Evolutionary conservation across 2,329 filamentous ascomycete genomes (phyloP), one percentile per base, ranked within the genome.

Genomic region (Ophiostoma pallidulum): DNA sequence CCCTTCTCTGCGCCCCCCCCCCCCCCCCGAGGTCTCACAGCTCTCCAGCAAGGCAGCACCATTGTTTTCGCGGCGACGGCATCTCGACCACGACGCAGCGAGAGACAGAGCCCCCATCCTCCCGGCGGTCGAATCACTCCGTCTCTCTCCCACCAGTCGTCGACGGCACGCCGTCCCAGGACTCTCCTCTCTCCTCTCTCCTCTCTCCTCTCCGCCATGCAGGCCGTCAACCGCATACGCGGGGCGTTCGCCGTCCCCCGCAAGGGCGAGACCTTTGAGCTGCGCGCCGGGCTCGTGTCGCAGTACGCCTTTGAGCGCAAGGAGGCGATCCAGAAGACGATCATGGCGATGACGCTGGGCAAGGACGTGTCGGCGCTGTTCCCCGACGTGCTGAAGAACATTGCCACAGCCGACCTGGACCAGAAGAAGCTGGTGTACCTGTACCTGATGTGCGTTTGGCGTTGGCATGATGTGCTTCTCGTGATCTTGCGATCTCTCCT

Each of bases 341-440:
- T 98, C 71, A 97, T 97, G 90, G 90, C 92, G 64, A 98, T 98
- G 92, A 98, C 92, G 1, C 67, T 98, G 58, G 92, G 92, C 66
- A 98, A 98, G 68, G 92, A 98, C 69, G 92, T 98, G 51, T 98
- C 92, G 46, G 86, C 90, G 48, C 73, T 98, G 54, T 98, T 98
- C 64, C 92, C 92, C 2, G 92, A 98, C 63, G 92, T 98, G 29
- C 73, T 98, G 55, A 98, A 98, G 77, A 98, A 98, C 63, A 98
- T 98, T 66, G 92, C 92, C 50, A 98, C 92, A 1, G 74, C 70
- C 39, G 92, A 98, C 62, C 71, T 98, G 54, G 92, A 98, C 65
- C 92, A 98, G 73, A 98, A 98, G 79, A 98, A 98, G 74, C 84
- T 98, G 56, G 92, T 98, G 16, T 98, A 98, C 63, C 75, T 98